Percentiles rank a stretch among this genome's conserved stretches.
These are phyloP conservation scores for Tuber calosporum DNA, from an alignment of 495 filamentous ascomycete species.

Conservation along the genomic window DNA sequence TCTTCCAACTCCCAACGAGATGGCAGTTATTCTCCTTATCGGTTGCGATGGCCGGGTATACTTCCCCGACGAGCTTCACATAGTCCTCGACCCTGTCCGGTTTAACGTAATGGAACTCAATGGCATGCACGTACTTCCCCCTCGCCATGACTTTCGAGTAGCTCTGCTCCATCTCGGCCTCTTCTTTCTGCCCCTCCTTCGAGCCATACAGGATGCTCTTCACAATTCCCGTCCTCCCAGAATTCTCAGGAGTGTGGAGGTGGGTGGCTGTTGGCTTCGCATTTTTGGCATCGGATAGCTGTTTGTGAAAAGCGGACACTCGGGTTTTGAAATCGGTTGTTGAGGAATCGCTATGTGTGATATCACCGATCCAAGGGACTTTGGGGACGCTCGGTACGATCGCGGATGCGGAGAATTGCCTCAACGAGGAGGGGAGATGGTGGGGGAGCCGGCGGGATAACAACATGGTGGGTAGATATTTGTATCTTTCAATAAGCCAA, in stretches of 20 bases:
- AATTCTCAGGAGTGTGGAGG: conserved; percentile 31
- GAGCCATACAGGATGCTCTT: conserved; percentile 86
- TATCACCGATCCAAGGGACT: conserved; percentile 75
- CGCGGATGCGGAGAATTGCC: conserved; percentile 57
- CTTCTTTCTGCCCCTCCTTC: conserved; percentile 82
- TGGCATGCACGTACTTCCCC: conserved; percentile 96
- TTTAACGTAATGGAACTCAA: conserved; percentile 94
- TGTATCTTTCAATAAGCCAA: background rate
- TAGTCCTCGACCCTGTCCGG: conserved; percentile 95
- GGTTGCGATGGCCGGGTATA: conserved; percentile 81
- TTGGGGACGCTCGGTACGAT: conserved; percentile 42
- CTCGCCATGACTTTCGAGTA: conserved; percentile 90
- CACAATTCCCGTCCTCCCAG: conserved; percentile 25
- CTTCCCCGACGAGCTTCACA: conserved; percentile 77
- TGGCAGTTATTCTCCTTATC: conserved; percentile 83
- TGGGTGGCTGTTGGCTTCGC: conserved; percentile 65
- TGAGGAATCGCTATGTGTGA: conserved; percentile 58
- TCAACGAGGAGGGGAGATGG: conserved; percentile 41
- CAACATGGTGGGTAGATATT: conserved; percentile 14
- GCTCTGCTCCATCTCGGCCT: conserved; percentile 86
- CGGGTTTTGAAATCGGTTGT: conserved; percentile 66
- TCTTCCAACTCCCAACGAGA: conserved; percentile 95
- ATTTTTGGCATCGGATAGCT: conserved; percentile 66
- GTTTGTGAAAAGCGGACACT: conserved; percentile 79
- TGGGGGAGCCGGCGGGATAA: conserved; percentile 46